A percentile compares a stretch with the other conserved stretches of the same genome.
phyloP scores from a whole-genome alignment of 2,329 filamentous ascomycete genomes.

The Diaporthe eres region DNA sequence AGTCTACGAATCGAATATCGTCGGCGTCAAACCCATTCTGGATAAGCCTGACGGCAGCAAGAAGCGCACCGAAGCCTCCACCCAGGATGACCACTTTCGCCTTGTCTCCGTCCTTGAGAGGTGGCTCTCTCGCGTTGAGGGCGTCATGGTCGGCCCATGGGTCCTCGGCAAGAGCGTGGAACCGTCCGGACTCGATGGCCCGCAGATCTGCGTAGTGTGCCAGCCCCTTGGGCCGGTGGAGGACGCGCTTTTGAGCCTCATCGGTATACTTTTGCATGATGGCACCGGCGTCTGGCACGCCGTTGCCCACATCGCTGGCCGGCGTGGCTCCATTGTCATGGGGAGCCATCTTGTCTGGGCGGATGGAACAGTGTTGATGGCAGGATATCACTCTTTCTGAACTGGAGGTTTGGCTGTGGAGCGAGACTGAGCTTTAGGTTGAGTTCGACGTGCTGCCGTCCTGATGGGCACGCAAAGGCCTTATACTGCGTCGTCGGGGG shows the following conservation, averaged over 20 bases:
- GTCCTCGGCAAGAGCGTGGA: conserved; percentile 49
- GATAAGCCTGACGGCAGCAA: conserved; percentile 53
- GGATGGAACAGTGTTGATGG: background rate
- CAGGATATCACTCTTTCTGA: background rate
- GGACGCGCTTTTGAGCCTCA: conserved; percentile 53
- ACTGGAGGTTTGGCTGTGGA: background rate
- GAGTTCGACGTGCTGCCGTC: background rate
- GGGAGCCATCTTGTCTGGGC: background rate
- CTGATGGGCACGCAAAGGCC: background rate
- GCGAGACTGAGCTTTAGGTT: background rate
- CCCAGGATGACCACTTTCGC: conserved; percentile 48
- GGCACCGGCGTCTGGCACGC: background rate
- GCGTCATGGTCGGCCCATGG: conserved; percentile 53
- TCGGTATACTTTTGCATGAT: conserved; percentile 49
- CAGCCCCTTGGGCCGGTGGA: conserved; percentile 47
- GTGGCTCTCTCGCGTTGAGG: conserved; percentile 45
- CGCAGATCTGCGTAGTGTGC: conserved; percentile 51
- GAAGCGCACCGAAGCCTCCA: conserved; percentile 52
- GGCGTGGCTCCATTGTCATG: background rate
- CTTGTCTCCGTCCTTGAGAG: conserved; percentile 24
- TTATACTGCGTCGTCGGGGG: background rate
- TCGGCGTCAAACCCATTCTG: conserved; percentile 50
- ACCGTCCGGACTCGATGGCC: conserved; percentile 36
- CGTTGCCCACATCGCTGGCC: background rate
- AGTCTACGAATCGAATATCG: conserved; percentile 52